Conservation (phyloP, 169 alveolate species). For the Eimeria nieschulzi region DNA sequence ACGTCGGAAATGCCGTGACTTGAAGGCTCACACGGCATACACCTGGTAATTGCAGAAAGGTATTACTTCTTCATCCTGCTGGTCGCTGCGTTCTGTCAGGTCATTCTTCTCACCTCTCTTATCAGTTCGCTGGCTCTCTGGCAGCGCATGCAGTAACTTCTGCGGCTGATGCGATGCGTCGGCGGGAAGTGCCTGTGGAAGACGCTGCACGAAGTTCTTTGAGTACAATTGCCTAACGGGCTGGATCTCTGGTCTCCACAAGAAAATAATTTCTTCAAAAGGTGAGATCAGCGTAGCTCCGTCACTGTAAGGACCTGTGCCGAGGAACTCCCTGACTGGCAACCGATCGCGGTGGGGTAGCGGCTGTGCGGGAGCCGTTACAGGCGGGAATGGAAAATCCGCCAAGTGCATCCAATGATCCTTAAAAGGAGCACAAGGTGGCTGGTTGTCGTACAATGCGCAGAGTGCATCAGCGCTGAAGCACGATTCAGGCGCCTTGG, state of each 20-base stretch:
- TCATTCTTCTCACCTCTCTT: constrained; percentile 41
- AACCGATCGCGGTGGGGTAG: constrained; percentile 53
- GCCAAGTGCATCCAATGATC: constrained; percentile 88
- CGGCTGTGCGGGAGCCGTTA: constrained; percentile 53
- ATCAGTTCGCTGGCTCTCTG: constrained; percentile 14
- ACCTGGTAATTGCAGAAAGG: constrained; percentile 61
- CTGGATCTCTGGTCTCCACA: constrained; percentile 86
- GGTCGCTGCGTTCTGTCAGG: constrained; percentile 27
- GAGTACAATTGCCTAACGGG: constrained; percentile 79
- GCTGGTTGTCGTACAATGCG: constrained; percentile 86
- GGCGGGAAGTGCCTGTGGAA: constrained; percentile 14
- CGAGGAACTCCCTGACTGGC: constrained; percentile 85
- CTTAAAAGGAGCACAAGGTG: constrained; percentile 89
- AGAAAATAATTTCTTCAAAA: constrained; percentile 83
- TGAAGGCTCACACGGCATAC: constrained; percentile 43
- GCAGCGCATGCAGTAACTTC: constrained; percentile 8
- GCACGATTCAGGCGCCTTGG: constrained; percentile 81
- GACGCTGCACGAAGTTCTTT: background rate
- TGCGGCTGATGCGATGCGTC: constrained; percentile 10
- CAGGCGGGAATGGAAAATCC: constrained; percentile 23
- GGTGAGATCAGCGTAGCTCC: constrained; percentile 89
- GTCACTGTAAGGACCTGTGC: constrained; percentile 89
- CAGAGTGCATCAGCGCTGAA: constrained; percentile 91
- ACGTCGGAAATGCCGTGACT: background rate
- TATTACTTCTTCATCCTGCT: constrained; percentile 55